Base-by-base conservation (phyloP, 495 filamentous ascomycete species). In the Hapsidospora chrysogenum region DNA sequence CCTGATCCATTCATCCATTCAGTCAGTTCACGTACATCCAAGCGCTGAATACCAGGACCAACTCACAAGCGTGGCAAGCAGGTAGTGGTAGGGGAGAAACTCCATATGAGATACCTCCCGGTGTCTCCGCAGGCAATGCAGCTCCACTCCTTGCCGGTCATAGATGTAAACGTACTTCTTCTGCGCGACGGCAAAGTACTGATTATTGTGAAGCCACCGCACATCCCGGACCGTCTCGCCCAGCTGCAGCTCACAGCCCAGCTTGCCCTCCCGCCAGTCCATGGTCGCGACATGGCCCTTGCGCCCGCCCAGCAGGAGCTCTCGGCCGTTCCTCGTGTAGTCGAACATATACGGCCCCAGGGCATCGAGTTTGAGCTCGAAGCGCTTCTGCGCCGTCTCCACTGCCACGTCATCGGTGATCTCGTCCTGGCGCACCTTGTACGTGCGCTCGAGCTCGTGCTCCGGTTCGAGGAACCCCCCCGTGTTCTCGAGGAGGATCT, bases 201-300 rank as follows among this genome's bases (percentile, higher is more conserved):
- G 85, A 52, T 92, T 84, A 46, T 93, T 95, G 54, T 97, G 87
- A 37, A 97, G 64, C 82, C 86, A 97, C 45, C 72, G 75, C 13
- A 76, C 82, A 63, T 93, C 85, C 23, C 86, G 60, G 4, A 96
- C 71, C 0, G 85, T 95, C 60, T 96, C 89, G 19, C 70, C 69
- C 36, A 96, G 64, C 43, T 97, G 84, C 37, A 96, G 48, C 54
- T 97, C 89, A 47, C 81, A 93, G 3, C 80, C 82, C 26, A 96
- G 54, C 47, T 82, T 92, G 9, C 85, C 92, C 39, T 79, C 74
- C 40, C 89, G 68, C 89, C 89, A 97, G 57, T 97, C 87, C 73
- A 95, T 89, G 2, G 80, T 85, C 39, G 89, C 86, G 46, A 97
- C 63, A 77, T 97, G 89, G 11, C 89, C 89, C 57, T 92, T 94